Percentiles rank a stretch among this genome's conserved stretches.
These are phyloP conservation scores for Neophaeococcomyces aloes DNA, from an alignment of 2,329 filamentous ascomycete species.

Conservation along the genomic window DNA sequence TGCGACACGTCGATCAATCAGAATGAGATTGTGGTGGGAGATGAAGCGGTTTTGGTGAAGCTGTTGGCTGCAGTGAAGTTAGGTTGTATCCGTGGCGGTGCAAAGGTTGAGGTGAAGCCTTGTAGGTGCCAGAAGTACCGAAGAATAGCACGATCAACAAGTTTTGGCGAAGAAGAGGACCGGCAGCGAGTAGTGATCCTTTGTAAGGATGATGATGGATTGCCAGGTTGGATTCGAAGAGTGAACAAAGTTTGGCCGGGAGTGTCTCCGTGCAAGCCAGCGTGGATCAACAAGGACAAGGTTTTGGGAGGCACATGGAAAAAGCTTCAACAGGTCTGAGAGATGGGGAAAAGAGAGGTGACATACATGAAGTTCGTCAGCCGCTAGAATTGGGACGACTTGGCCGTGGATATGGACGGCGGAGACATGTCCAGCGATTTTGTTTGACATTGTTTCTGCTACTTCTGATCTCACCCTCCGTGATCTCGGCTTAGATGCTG, in stretches of 20 bases:
- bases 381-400: constrained; percentile 10
- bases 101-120: constrained; percentile 8
- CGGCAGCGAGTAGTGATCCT: constrained; percentile 13
- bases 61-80: neutral
- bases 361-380: constrained; percentile 16
- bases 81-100: constrained; percentile 22
- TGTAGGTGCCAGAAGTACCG: constrained; percentile 3
- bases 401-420: neutral
- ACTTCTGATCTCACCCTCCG: neutral
- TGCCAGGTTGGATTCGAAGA: no score
- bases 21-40: constrained; percentile 14
- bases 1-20: constrained; percentile 5
- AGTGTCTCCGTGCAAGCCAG: neutral
- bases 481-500: neutral
- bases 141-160: constrained; percentile 12
- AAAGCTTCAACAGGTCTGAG: constrained; percentile 21
- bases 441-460: constrained; percentile 1
- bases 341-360: constrained; percentile 6
- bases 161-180: constrained; percentile 19
- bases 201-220: no score
- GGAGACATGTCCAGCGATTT: neutral
- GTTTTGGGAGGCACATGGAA: constrained; percentile 9
- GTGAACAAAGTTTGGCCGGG: neutral
- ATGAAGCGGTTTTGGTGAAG: constrained; percentile 4
- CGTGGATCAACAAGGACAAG: constrained; percentile 4